Conservation (phyloP, 192 early-diverging fungal species). For the Chytriomyces confervae region DNA sequence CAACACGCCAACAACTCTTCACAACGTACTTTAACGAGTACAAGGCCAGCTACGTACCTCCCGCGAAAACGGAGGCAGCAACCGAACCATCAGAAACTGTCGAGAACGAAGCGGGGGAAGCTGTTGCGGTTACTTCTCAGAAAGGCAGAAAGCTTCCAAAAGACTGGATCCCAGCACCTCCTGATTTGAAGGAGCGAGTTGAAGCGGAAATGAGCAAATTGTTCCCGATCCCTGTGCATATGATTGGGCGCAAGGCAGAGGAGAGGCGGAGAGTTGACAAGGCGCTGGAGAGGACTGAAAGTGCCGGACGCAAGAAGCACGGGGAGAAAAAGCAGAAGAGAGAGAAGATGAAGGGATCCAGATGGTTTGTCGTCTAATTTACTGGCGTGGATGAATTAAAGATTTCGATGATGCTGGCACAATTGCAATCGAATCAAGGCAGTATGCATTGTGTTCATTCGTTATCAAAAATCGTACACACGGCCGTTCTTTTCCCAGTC, state of each 20-base stretch:
- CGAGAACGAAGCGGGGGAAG: background rate
- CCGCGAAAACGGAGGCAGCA: background rate
- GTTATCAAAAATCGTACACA: conserved; percentile 69
- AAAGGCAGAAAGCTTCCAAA: background rate
- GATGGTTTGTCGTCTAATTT: conserved; percentile 32
- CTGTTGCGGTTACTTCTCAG: background rate
- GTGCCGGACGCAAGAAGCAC: conserved; percentile 23
- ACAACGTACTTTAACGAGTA: conserved; percentile 13
- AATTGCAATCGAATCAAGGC: background rate
- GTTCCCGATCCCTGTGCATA: conserved; percentile 33
- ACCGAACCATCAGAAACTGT: background rate
- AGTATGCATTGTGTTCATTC: background rate
- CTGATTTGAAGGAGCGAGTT: background rate
- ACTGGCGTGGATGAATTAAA: background rate
- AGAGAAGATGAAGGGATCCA: conserved; percentile 31
- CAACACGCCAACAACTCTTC: conserved; percentile 21
- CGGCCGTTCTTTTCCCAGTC: conserved; percentile 85
- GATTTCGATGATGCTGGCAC: background rate
- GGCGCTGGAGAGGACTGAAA: conserved; percentile 17
- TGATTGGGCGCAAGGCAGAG: conserved; percentile 31
- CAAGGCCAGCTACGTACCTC: background rate
- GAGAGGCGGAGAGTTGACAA: conserved; percentile 23
- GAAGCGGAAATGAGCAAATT: conserved; percentile 31
- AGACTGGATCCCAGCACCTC: background rate
- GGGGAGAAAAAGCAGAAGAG: background rate